Base-by-base conservation (phyloP, 2,329 filamentous ascomycete species). In the Aureobasidium sp. region DNA sequence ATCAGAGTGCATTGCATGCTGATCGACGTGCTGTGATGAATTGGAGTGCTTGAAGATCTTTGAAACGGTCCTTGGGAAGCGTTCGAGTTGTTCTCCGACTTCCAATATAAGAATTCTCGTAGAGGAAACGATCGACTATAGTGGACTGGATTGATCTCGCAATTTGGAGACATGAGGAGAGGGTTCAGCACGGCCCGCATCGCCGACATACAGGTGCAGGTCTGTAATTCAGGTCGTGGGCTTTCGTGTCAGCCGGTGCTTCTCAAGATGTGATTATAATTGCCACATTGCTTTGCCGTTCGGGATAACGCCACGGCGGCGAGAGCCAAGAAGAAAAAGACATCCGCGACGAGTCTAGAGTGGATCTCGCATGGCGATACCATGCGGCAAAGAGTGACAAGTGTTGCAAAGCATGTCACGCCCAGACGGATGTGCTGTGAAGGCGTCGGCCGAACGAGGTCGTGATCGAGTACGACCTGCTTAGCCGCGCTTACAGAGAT, bases 281-380 rank as follows among this genome's bases (percentile, higher is more conserved):
- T 50, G 44, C 44, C 57, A 60, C 57, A 33, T 35, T 33, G 33
- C 24, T 31, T 40, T 39, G 35, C 57, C 57, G 57, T 60, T 60
- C 19, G 2, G 1, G 15, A 19, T 2, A 42, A 42, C 17, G 57
- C 57, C 57, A 60, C 37, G 45, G 44, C 35, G 17, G 24, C 17
- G 17, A 24, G 17, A 33, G 57, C 57, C 57, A 60, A 60, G 57
- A 19, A 14, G 17, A 50, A 27, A 9, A 22, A 24, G 3, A 1
- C 22, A 39, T 29, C 19, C 29, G 39, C 40, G 27, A 44, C 15
- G 19, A 58, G 6, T 24, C n/a, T 42, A 5, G 19, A 57, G 29
- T 57, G 39, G 35, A 56, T 44, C 37, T 24, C 17, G 19, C 12
- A 47, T 47, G 40, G 17, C 12, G 31, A 14, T 47, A 31, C 37